A percentile compares a stretch with the other conserved stretches of the same genome.
Conservation (phyloP, 2,329 filamentous ascomycete genomes). For the Epichloe elymi region DNA sequence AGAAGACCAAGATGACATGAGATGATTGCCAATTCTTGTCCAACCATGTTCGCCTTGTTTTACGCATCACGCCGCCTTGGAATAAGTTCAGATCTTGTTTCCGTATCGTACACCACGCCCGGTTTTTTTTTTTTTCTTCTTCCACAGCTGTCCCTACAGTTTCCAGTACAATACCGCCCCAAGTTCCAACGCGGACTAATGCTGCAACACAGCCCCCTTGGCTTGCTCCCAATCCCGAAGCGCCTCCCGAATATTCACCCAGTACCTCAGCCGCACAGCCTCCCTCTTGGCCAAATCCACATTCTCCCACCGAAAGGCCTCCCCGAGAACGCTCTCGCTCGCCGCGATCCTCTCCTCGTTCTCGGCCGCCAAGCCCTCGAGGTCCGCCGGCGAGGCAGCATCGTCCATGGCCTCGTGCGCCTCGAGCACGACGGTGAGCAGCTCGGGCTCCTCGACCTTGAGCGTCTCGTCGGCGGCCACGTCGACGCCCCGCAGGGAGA, state of each 20-base stretch:
- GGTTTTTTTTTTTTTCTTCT: no score
- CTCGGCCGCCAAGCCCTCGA: constrained; percentile 42
- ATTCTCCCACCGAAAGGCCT: constrained; percentile 53
- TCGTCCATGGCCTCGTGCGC: constrained; percentile 63
- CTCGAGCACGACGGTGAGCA: constrained; percentile 72
- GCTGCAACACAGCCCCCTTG: constrained; percentile 42
- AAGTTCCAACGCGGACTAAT: constrained; percentile 16
- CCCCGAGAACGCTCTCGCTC: constrained; percentile 50
- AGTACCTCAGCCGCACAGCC: constrained; percentile 72
- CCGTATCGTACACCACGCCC: no score
- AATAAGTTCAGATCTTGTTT: no score
- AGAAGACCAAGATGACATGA: no score
- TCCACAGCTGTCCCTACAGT: no score
- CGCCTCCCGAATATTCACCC: constrained; percentile 75
- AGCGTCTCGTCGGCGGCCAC: constrained; percentile 67
- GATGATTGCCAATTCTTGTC: no score
- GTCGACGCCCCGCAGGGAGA: constrained; percentile 62
- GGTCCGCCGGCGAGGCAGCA: constrained; percentile 51
- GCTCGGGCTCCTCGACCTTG: constrained; percentile 50
- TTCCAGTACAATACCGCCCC: no score
- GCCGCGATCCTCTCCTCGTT: constrained; percentile 56
- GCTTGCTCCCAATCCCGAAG: constrained; percentile 77
- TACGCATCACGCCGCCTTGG: no score
- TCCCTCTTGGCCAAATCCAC: constrained; percentile 54
- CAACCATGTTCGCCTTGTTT: no score